A percentile compares a stretch with the other conserved stretches of the same genome.
Conservation (phyloP, 495 filamentous ascomycete species). For the Extremus antarcticus region DNA sequence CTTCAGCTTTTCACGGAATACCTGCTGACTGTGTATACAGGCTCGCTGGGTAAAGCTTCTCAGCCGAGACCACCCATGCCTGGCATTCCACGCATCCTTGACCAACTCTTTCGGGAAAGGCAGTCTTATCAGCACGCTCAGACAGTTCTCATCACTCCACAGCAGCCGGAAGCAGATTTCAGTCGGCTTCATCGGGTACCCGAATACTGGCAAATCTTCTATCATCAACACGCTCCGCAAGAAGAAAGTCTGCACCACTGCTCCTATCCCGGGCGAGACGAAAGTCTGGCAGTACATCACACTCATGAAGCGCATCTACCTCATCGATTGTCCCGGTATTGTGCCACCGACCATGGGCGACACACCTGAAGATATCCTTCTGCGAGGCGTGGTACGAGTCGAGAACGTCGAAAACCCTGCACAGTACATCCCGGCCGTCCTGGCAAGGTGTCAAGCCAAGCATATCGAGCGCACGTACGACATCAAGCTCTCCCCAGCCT, state of each 20-base stretch:
- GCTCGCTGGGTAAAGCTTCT: conserved; percentile 73
- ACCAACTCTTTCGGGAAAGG: conserved; percentile 60
- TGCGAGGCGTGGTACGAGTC: conserved; percentile 82
- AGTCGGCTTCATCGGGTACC: conserved; percentile 35
- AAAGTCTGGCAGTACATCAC: conserved; percentile 99
- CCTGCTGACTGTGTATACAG: conserved; percentile 35
- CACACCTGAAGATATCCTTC: conserved; percentile 75
- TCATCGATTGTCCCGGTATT: conserved; percentile 94
- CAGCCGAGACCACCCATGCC: conserved; percentile 79
- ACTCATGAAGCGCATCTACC: conserved; percentile 89
- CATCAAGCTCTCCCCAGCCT: conserved; percentile 49
- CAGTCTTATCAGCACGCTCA: conserved; percentile 30
- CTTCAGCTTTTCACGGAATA: conserved; percentile 18
- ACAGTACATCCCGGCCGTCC: conserved; percentile 81
- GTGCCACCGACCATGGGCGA: conserved; percentile 78
- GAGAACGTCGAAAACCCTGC: conserved; percentile 93
- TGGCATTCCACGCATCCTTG: conserved; percentile 85
- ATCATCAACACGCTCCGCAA: conserved; percentile 46
- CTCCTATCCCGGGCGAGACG: conserved; percentile 91
- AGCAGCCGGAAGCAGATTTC: conserved; percentile 70
- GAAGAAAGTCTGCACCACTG: conserved; percentile 87
- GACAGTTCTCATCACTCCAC: conserved; percentile 91
- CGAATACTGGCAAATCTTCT: conserved; percentile 33
- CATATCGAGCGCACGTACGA: conserved; percentile 92
- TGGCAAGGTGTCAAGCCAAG: conserved; percentile 66